These are phyloP conservation scores for Diaporthe vexans DNA, from an alignment of 2,329 filamentous ascomycete genomes.

Conservation along the genomic window DNA sequence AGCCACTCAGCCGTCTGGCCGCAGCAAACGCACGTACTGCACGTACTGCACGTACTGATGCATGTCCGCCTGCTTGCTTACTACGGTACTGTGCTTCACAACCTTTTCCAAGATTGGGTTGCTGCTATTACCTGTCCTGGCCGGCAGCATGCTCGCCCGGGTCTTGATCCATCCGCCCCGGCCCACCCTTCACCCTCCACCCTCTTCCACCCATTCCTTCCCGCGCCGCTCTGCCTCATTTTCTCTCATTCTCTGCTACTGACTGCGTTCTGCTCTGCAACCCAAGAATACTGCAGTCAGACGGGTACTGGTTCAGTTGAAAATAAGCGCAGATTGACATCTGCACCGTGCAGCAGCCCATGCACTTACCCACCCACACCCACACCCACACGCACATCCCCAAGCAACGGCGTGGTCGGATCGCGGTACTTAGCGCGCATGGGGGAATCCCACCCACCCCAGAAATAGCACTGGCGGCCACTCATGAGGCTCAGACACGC, in stretches of 20 bases:
- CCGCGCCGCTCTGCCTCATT: conserved; percentile 3
- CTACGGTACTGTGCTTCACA: background rate
- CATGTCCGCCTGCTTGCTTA: background rate
- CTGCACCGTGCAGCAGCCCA: background rate
- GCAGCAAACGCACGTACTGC: conserved; percentile 16
- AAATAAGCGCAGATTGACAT: conserved; percentile 19
- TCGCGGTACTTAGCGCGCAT: conserved; percentile 23
- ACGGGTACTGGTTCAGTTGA: background rate
- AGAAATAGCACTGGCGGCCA: conserved; percentile 38
- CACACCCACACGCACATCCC: background rate
- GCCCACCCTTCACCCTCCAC: conserved; percentile 8
- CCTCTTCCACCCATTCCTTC: conserved; percentile 4
- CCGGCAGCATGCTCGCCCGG: conserved; percentile 18
- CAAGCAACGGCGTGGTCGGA: conserved; percentile 15
- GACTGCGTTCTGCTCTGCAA: background rate
- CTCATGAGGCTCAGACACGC: conserved; percentile 33
- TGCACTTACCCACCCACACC: background rate
- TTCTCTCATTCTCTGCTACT: no score
- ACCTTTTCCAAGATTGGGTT: conserved; percentile 14
- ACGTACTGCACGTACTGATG: no score
- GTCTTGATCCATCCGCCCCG: conserved; percentile 30
- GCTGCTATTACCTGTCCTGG: conserved; percentile 9
- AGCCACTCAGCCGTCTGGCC: conserved; percentile 30
- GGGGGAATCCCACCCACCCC: background rate
- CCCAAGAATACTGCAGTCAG: background rate